A percentile compares a stretch with the other conserved stretches of the same genome.
These are phyloP conservation scores for Trametes sanguinea DNA, from an alignment of 768 basidiomycete species.

Conservation along the genomic window DNA sequence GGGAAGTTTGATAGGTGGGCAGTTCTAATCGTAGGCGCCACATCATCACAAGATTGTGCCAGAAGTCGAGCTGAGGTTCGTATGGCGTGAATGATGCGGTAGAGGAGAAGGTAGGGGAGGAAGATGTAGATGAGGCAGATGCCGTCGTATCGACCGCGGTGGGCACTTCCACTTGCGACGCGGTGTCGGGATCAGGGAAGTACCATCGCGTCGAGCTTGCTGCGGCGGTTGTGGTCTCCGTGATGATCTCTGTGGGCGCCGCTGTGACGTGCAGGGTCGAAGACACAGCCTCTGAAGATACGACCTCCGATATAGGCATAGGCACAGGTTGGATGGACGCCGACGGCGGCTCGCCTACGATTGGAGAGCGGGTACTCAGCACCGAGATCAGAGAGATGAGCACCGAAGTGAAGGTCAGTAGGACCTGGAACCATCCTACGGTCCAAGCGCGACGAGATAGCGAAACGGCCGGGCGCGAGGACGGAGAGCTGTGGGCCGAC, in stretches of 20 bases:
- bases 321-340: not conserved
- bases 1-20: no score
- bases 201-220: conserved; percentile 22
- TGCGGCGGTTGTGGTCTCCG: conserved; percentile 38
- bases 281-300: not conserved
- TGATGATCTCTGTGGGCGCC: conserved; percentile 33
- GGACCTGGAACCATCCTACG: not conserved
- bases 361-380: not conserved
- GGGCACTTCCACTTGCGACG: not conserved
- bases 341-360: conserved; percentile 19
- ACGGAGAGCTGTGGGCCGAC: conserved; percentile 14
- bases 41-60: no score
- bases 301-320: not conserved
- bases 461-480: not conserved
- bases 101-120: not conserved
- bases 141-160: not conserved
- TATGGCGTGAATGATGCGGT: not conserved
- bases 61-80: not conserved
- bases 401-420: not conserved
- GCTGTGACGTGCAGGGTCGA: conserved; percentile 8
- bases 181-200: not conserved
- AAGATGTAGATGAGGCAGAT: not conserved
- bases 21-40: no score
- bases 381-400: conserved; percentile 4
- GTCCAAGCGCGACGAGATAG: not conserved